Percentiles rank a stretch among this genome's conserved stretches.
Evolutionary conservation across 768 basidiomycete genomes (phyloP).

Genomic region (Phylloporus scabripes): DNA sequence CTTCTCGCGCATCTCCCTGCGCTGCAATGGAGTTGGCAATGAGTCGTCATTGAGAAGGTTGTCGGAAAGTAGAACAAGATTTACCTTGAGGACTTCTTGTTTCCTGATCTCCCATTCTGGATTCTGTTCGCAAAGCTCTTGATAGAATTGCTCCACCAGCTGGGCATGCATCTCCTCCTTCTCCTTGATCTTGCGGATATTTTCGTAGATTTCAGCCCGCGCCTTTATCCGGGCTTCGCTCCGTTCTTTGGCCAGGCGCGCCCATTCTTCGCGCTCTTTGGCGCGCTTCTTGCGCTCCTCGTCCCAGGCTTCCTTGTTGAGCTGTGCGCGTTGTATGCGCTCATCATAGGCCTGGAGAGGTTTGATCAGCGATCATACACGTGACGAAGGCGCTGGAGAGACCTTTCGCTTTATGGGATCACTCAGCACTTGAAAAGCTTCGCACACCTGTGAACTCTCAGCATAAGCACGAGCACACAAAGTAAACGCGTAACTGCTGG

Average conservation of each 20-base stretch:
- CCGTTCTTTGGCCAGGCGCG: constrained; percentile 42
- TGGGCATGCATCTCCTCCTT: constrained; percentile 36
- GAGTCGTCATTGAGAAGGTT: too few species aligned
- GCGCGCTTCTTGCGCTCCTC: constrained; percentile 39
- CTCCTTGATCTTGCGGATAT: constrained; percentile 37
- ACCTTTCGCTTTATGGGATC: constrained; percentile 55
- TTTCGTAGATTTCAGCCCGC: constrained; percentile 33
- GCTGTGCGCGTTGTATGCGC: constrained; percentile 29
- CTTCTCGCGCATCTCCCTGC: constrained; percentile 27
- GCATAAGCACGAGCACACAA: constrained; percentile 9
- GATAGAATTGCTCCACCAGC: constrained; percentile 50
- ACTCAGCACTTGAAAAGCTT: constrained; percentile 56
- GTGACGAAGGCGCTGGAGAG: constrained; percentile 7
- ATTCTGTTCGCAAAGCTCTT: constrained; percentile 48
- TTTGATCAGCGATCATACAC: not conserved
- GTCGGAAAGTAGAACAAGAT: not conserved
- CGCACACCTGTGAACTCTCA: constrained; percentile 45
- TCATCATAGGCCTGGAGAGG: constrained; percentile 43
- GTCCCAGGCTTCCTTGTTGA: constrained; percentile 24
- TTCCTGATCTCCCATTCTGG: constrained; percentile 61
- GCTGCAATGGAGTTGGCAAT: too few species aligned
- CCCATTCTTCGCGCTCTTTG: constrained; percentile 53
- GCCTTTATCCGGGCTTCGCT: constrained; percentile 47
- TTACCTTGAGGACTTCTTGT: constrained; percentile 47
- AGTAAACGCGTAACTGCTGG: constrained; percentile 21